Evolutionary conservation across 768 basidiomycete genomes (phyloP), one percentile per base, ranked within the genome.

Genomic region (Goffeauzyma gilvescens): DNA sequence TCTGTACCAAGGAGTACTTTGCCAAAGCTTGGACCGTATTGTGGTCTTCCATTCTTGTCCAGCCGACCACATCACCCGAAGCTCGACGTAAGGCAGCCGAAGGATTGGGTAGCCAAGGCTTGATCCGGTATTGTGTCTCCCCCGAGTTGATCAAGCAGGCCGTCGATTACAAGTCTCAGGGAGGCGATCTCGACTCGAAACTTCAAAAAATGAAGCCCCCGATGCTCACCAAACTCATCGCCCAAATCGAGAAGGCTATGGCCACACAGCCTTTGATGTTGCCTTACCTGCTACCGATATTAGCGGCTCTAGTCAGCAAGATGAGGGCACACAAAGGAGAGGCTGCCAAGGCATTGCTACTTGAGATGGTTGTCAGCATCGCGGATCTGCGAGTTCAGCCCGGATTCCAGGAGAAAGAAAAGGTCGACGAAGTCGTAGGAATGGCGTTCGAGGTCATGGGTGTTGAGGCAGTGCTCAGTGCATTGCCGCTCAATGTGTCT

Each of bases 331-430:
- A 31, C 42, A 14, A 35, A 48, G 8, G 31, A 27, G 1, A 25
- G 30, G 78, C 78, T 15, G 76, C 81, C 5, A 79, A 87, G 58
- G 56, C 64, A 15, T 67, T 93, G 4, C 66, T 89, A 22, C 58
- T 79, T 38, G 74, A 76, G 28, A 57, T 87, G 30, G 71, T 95
- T 32, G 63, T 70, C 46, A 74, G 74, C 45, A 68, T 90, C 18
- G 82, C 75, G 5, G 76, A 79, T 25, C 65, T 90, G 41, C 67
- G 90, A 42, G 68, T 73, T 20, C 71, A 79, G 54, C 84, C 80
- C 62, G 75, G 71, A 1, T 98, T 96, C 55, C 86, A 93, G 61
- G 73, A 81, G 64, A 87, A 84, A 60, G 87, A 89, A 57, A 75
- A 73, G 15, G 85, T 78, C 12, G 90, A 98, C 58, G 67, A 66